These are phyloP conservation scores for Ganoderma boninense DNA, from an alignment of 1,284 basidiomycete genomes.

Conservation along the genomic window DNA sequence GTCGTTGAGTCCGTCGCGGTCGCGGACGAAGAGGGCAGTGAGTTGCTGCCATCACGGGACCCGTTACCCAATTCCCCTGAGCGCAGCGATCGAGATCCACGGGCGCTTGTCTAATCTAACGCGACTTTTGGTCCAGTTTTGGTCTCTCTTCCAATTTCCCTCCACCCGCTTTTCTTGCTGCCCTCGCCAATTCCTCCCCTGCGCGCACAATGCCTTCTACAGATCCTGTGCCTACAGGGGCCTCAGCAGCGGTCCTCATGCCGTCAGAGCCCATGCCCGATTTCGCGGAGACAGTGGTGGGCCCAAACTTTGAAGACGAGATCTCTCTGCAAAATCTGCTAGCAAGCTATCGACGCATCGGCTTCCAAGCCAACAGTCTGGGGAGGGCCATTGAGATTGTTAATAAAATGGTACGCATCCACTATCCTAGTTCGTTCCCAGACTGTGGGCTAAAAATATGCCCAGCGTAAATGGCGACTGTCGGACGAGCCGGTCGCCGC, in stretches of 20 bases:
- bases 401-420: constrained; percentile 80
- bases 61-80: constrained; percentile 27
- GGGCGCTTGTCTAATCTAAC: constrained; percentile 12
- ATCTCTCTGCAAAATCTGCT: constrained; percentile 80
- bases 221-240: constrained; percentile 56
- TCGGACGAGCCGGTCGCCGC: constrained; percentile 79
- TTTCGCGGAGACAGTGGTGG: constrained; percentile 79
- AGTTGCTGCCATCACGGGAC: constrained; percentile 36
- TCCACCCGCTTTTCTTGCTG: background rate
- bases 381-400: constrained; percentile 91
- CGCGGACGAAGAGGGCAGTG: constrained; percentile 26
- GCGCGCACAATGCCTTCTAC: constrained; percentile 31
- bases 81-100: constrained; percentile 24
- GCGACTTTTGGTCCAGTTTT: background rate
- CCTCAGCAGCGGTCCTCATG: constrained; percentile 78
- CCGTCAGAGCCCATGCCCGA: constrained; percentile 83
- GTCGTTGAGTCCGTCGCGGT: constrained; percentile 16
- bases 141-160: background rate
- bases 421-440: background rate
- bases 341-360: constrained; percentile 86
- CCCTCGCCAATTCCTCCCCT: background rate
- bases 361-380: constrained; percentile 95
- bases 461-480: constrained; percentile 81
- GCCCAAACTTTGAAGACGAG: constrained; percentile 86
- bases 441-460: constrained; percentile 15